Evolutionary conservation across 805 yeast genomes (phyloP).

Genomic region (Blastobotrys chiropterorum): DNA sequence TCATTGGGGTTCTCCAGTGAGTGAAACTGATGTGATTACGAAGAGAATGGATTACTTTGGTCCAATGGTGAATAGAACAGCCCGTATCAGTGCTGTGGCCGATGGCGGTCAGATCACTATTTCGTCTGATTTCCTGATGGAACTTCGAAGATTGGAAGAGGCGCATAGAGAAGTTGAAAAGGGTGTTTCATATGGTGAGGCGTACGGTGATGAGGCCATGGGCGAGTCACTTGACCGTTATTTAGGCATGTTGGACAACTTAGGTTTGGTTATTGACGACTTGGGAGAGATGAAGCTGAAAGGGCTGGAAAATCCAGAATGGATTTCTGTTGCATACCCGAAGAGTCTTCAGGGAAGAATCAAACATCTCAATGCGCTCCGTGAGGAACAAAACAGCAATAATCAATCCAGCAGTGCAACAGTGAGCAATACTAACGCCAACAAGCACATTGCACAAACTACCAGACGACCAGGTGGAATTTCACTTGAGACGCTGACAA

Average conservation of each 20-base stretch:
- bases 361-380: constrained; percentile 12
- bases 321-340: constrained; percentile 75
- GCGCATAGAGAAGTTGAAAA: constrained; percentile 31
- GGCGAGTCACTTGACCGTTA: constrained; percentile 62
- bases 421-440: background rate
- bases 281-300: constrained; percentile 86
- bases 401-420: background rate
- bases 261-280: constrained; percentile 61
- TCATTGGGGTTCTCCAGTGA: constrained; percentile 97
- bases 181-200: constrained; percentile 32
- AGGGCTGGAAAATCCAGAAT: constrained; percentile 91
- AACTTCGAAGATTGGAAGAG: constrained; percentile 43
- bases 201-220: constrained; percentile 37
- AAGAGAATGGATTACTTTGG: constrained; percentile 98
- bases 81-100: constrained; percentile 89
- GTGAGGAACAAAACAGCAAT: constrained; percentile 7
- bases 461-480: constrained; percentile 14
- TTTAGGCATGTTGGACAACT: constrained; percentile 53
- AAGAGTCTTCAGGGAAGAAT: constrained; percentile 22
- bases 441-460: constrained; percentile 2
- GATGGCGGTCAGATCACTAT: constrained; percentile 97
- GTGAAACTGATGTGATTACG: constrained; percentile 91
- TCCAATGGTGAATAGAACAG: constrained; percentile 94
- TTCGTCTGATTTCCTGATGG: constrained; percentile 73
- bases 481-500: constrained; percentile 14